Evolutionary conservation across 2,329 filamentous ascomycete genomes (phyloP).

Genomic region (Colletotrichum eleusines): DNA sequence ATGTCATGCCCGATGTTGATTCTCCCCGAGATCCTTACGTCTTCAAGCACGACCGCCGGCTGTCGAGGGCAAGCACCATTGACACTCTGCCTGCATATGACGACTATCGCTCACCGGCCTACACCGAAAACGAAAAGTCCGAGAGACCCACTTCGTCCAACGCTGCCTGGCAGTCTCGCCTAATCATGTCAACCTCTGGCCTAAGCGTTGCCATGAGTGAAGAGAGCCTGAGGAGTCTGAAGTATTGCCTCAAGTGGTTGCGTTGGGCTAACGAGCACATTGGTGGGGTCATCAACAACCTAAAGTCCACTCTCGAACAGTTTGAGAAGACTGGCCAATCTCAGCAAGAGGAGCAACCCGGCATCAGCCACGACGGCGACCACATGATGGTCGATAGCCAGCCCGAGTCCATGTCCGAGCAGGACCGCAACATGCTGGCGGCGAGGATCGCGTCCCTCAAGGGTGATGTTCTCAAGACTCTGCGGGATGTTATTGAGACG

Average conservation of each 20-base stretch:
- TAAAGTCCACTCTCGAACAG: slow-evolving; percentile 83
- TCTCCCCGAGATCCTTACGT: slow-evolving; percentile 44
- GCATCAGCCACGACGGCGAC: slow-evolving; percentile 41
- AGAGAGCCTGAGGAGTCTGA: slow-evolving; percentile 84
- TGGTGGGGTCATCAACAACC: slow-evolving; percentile 76
- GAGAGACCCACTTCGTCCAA: slow-evolving; percentile 45
- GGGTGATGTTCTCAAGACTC: slow-evolving; percentile 78
- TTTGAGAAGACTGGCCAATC: slow-evolving; percentile 71
- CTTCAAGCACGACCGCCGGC: slow-evolving; percentile 60
- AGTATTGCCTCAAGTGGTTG: slow-evolving; percentile 85
- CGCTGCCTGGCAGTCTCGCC: slow-evolving; percentile 78
- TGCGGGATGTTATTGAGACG: slow-evolving; percentile 84
- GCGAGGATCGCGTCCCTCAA: slow-evolving; percentile 76
- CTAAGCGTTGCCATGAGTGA: slow-evolving; percentile 93
- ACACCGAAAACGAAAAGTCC: slow-evolving; percentile 69
- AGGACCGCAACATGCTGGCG: slow-evolving; percentile 63
- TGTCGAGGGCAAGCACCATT: slow-evolving; percentile 74
- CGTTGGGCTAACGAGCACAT: slow-evolving; percentile 86
- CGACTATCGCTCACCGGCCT: slow-evolving; percentile 79
- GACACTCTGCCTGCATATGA: slow-evolving; percentile 89
- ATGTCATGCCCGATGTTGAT: slow-evolving; percentile 40
- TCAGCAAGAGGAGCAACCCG: slow-evolving; percentile 11
- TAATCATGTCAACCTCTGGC: slow-evolving; percentile 92
- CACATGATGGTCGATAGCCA: slow-evolving; percentile 45
- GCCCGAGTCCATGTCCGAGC: slow-evolving; percentile 43